Evolutionary conservation across 129 eudicot genomes (phyloP), one percentile per base, ranked within the genome.

Genomic region (Arctium minus): DNA sequence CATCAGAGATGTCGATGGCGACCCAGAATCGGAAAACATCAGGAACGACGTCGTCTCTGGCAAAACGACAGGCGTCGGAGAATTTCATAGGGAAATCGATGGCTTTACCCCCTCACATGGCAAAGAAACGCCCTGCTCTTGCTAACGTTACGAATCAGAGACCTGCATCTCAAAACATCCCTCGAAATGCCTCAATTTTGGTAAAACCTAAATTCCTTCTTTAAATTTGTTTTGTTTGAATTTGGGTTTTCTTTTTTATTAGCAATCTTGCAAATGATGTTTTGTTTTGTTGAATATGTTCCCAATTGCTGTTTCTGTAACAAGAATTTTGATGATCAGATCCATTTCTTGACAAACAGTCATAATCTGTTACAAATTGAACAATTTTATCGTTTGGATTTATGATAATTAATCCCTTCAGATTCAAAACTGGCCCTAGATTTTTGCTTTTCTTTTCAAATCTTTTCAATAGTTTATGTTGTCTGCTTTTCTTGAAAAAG

Each of bases 11-110:
- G 88, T 39, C 82, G 82, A 90, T 73, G 88, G 85, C 89, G 60
- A 69, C 75, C 2, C 90, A 90, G 76, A 93, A 82, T 39, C 85
- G 97, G 84, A 89, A 89, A 73, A 77, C 87, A 46, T 83, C 89
- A 64, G 64, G 84, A 27, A 38, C 79, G 35, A 48, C 88, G 27
- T 91, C 94, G 80, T 89, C 91, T 30, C 32, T 86, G 82, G 91
- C 92, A 30, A 94, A 94, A 84, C 80, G 98, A 18, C 92, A 92
- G 68, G 93, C 94, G 56, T 83, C 90, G 76, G 95, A 92, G 85
- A 92, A 89, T 77, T 56, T 72, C 10, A 89, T 86, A 71, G 91
- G 89, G 76, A 80, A 80, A 37, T 83, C 84, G 15, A 65, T 68
- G 62, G 84, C 88, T 10, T 78, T 79, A 60, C 76, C 80, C 37